Base-by-base conservation (phyloP, 176 grass and related monocot species). In the Aegilops umbellulata region DNA sequence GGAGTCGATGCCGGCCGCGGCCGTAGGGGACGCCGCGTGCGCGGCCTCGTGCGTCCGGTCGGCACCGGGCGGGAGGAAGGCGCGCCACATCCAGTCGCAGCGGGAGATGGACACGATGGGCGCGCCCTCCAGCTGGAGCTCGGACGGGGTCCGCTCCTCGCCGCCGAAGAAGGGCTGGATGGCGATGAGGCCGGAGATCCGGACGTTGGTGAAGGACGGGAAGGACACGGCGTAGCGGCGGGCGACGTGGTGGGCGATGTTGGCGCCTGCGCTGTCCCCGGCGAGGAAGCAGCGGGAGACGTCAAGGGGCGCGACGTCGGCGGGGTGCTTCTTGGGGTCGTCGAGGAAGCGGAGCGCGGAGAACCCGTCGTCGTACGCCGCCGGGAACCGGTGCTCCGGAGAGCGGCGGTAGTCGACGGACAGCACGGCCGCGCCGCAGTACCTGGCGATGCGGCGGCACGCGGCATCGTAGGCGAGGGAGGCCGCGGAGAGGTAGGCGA, bases 1-100 rank as follows among this genome's bases (percentile, higher is more conserved):
- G 12, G 53, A 76, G 22, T 36, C 60, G n/a, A 71, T 16, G 51
- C 70, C 55, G 9, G 67, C 55, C 5, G 53, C 67, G 6, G 55
- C 67, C 4, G 74, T 87, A 13, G 61, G 64, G 26, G 72, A 36
- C 3, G 46, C 6, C 2, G 15, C 10, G 83, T n/a, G 7, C 10
- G 79, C 81, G 9, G 88, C 93, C 80, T 93, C 89, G 63, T 98
- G 95, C 68, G 77, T 82, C 30, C 88, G 65, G 79, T 89, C 85
- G 1, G 85, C 71, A 65, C 89, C 95, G 38, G 79, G 72, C 2
- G 95, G 95, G 15, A 98, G 89, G 88, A 98, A 98, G 65, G 89
- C 95, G 66, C 82, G 88, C 95, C 95, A 98, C 66, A 95, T 63
- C 95, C 95, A 95, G 85, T 98, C 93, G 38, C 90, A 86, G 22